Evolutionary conservation across 2,329 filamentous ascomycete genomes (phyloP), one percentile per base, ranked within the genome.

Genomic region (Botrytis aclada): DNA sequence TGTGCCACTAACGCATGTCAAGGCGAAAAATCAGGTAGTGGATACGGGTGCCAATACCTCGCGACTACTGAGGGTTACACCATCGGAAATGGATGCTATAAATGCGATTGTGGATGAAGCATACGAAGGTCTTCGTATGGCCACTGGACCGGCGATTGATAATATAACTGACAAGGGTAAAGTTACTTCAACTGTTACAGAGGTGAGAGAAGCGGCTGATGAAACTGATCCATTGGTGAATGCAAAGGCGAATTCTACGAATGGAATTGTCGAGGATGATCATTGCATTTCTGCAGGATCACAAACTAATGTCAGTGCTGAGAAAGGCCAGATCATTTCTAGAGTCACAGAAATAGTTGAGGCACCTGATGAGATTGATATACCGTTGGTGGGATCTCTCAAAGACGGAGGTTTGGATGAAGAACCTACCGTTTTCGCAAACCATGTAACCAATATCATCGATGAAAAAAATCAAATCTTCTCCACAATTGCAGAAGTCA

Each of bases 41-140:
- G n/a, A n/a, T 41, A 12, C 25, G 25, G 10, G 8, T 29, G 4
- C 18, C 4, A 22, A 14, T 16, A 9, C 9, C 18, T 41, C 47
- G n/a, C 43, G 34, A 6, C 32, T 16, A 37, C 22, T 37, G 25
- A 54, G 34, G 39, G 64, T 66, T n/a, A 66, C 64, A 1, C 5
- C 45, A 18, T 66, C 64, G 4, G 64, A 66, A 34, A 20, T 54
- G 16, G 20, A 66, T 54, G 34, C 64, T 66, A 66, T 66, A 10
- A 66, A 34, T 39, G 34, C 64, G 9, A 66, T 66, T 39, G 64
- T 66, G 45, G 64, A 66, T 66, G 64, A 66, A 39, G 64, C 32
- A 5, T 66, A 37, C 18, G 64, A 67, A 22, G 45, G 64, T 25
- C 65, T 67, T 18, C 25, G 29, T 25, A 56, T 67, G 4, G 5